These are phyloP conservation scores for Moricandia arvensis DNA, from an alignment of 345 rosid genomes.

Conservation along the genomic window DNA sequence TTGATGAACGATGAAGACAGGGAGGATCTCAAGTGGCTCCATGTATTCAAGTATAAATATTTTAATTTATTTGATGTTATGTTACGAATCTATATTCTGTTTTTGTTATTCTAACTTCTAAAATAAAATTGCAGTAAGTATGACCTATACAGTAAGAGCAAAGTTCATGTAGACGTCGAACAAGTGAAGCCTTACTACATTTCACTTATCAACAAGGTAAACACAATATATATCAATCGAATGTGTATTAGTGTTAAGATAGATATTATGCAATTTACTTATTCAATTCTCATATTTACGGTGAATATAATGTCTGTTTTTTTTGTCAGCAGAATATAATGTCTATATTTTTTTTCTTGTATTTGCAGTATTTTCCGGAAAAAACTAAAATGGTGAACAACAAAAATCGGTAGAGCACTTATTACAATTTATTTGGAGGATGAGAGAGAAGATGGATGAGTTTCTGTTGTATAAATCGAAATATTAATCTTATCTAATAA, in stretches of 20 bases:
- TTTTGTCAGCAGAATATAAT: no score
- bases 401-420: neutral
- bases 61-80: neutral
- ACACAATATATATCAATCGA: neutral
- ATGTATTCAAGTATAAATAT: slow-evolving; percentile 57
- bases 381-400: slow-evolving; percentile 38
- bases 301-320: neutral
- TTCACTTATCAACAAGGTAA: slow-evolving; percentile 56
- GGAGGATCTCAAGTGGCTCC: slow-evolving; percentile 74
- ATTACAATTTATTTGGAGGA: slow-evolving; percentile 9
- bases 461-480: neutral
- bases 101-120: slow-evolving; percentile 2
- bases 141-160: slow-evolving; percentile 86
- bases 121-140: slow-evolving; percentile 55
- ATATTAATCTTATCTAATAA: neutral
- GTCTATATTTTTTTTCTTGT: neutral
- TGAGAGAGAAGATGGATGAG: neutral
- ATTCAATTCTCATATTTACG: neutral
- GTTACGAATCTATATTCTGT: neutral
- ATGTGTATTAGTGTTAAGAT: neutral
- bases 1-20: slow-evolving; percentile 65
- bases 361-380: slow-evolving; percentile 38
- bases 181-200: slow-evolving; percentile 74
- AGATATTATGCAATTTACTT: neutral
- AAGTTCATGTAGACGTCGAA: slow-evolving; percentile 63